These are phyloP conservation scores for Stephania japonica DNA, from an alignment of 164 flowering plant genomes.

Conservation along the genomic window DNA sequence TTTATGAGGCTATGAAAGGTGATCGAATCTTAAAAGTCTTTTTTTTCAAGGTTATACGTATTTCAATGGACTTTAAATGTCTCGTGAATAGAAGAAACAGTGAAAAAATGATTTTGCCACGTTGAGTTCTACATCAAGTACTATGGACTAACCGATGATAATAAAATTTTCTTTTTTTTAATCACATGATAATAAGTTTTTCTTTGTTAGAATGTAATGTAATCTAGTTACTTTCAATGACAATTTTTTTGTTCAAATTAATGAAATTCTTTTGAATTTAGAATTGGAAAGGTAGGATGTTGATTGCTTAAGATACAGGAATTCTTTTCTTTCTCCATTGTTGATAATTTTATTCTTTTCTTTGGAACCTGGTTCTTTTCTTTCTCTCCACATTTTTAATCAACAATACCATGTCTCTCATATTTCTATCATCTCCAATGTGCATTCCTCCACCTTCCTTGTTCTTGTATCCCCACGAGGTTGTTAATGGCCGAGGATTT, in stretches of 20 bases:
- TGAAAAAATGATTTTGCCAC: too few relatives aligned
- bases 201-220: neutral
- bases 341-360: neutral
- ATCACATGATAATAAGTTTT: neutral
- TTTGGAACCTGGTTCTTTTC: constrained; percentile 6
- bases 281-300: too few relatives aligned
- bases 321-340: neutral
- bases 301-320: neutral
- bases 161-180: neutral
- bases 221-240: neutral
- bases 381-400: neutral
- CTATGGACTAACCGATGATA: neutral
- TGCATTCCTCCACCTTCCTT: neutral
- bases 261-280: neutral
- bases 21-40: neutral
- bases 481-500: constrained; percentile 14
- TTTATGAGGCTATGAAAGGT: neutral
- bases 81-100: too few relatives aligned
- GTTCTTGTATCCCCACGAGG: neutral
- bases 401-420: neutral
- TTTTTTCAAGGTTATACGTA: neutral
- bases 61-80: too few relatives aligned
- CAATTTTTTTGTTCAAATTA: neutral
- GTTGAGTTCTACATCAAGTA: too few relatives aligned
- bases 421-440: neutral